phyloP scores from a whole-genome alignment of 2,329 filamentous ascomycete genomes.

The Coleophoma cylindrospora region DNA sequence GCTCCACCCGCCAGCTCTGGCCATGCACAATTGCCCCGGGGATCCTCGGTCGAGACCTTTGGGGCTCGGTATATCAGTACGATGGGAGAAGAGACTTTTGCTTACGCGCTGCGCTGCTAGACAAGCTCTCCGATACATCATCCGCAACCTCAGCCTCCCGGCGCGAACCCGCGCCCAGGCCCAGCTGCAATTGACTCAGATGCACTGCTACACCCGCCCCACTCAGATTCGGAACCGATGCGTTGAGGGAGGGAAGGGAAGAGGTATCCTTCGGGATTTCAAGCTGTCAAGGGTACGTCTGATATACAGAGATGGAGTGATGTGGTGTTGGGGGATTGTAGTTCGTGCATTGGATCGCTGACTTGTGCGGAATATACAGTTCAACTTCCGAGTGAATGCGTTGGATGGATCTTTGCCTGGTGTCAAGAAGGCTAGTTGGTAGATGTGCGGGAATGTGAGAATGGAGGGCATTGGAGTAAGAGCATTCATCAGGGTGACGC shows the following conservation, averaged over 20 bases:
- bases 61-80: too few species aligned
- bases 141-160: slow-evolving; percentile 85
- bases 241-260: slow-evolving; percentile 82
- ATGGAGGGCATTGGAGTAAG: too few species aligned
- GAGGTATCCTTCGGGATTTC: slow-evolving; percentile 90
- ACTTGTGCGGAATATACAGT: slow-evolving; percentile 49
- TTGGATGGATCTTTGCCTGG: slow-evolving; percentile 81
- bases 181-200: slow-evolving; percentile 86
- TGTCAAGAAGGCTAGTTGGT: slow-evolving; percentile 97
- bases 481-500: too few species aligned
- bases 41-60: too few species aligned
- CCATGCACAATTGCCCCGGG: too few species aligned
- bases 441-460: slow-evolving; percentile 26
- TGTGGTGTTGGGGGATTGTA: too few species aligned
- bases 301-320: too few species aligned
- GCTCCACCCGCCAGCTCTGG: too few species aligned
- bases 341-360: slow-evolving; percentile 5
- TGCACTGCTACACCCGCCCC: slow-evolving; percentile 91
- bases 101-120: slow-evolving; percentile 36
- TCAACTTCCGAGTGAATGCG: slow-evolving; percentile 87
- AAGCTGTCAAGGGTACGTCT: slow-evolving; percentile 81
- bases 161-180: slow-evolving; percentile 81
- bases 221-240: slow-evolving; percentile 95
- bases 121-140: slow-evolving; percentile 89
- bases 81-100: neutral